Conservation (phyloP, 768 basidiomycete species). For the Lactarius hatsudake region DNA sequence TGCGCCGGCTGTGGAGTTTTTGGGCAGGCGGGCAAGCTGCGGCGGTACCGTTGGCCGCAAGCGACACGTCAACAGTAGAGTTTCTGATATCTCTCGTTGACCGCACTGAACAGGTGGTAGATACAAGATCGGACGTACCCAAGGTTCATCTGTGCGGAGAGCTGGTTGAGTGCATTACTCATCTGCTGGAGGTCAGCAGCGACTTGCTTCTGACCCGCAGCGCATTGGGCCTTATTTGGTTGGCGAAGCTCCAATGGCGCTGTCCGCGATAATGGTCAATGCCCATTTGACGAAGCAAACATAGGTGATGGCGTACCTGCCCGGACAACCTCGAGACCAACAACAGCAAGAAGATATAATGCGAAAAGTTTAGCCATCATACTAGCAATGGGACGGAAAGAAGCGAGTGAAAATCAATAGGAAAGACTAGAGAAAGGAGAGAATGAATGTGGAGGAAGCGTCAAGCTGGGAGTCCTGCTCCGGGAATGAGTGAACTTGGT, state of each 20-base stretch:
- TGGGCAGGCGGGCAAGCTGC: background rate
- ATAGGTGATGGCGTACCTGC: conserved; percentile 10
- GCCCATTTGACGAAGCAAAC: background rate
- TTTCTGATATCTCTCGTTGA: background rate
- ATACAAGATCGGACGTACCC: background rate
- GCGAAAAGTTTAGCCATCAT: conserved; percentile 18
- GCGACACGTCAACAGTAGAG: background rate
- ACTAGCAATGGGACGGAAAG: conserved; percentile 12
- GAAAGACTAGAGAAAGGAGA: background rate
- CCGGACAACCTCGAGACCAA: conserved; percentile 5
- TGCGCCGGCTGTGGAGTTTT: background rate
- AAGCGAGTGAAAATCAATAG: conserved; percentile 1
- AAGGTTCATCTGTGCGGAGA: conserved; percentile 8
- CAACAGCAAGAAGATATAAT: conserved; percentile 13
- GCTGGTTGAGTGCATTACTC: background rate
- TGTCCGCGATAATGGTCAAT: background rate
- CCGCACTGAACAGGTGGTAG: background rate
- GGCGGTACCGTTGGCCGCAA: background rate
- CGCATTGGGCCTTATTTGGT: background rate
- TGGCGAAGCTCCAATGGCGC: conserved; percentile 2
- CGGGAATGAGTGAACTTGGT: background rate
- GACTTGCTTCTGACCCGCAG: background rate
- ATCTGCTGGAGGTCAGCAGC: conserved; percentile 2
- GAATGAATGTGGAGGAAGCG: conserved; percentile 3
- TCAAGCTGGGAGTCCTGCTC: conserved; percentile 23